Conservation (phyloP, 2,329 filamentous ascomycete species). For the Phialophora macrospora region DNA sequence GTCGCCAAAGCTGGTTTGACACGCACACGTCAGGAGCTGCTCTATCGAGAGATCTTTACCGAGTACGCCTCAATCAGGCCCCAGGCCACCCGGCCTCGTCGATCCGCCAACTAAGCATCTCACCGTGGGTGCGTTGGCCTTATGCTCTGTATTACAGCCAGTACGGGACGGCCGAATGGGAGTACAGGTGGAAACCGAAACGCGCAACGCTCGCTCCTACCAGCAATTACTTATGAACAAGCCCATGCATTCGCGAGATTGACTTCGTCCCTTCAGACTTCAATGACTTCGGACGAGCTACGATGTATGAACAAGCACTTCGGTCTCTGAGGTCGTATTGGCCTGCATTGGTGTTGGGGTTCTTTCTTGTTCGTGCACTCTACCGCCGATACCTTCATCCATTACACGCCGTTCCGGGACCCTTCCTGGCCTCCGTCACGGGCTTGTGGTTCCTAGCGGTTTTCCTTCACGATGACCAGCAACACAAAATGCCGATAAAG, state of each 20-base stretch:
- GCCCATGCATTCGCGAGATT: too few species aligned
- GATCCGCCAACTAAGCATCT: neutral
- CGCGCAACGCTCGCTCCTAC: neutral
- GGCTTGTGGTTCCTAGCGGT: neutral
- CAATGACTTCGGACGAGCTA: neutral
- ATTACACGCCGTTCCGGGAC: neutral
- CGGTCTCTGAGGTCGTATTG: neutral
- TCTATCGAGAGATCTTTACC: neutral
- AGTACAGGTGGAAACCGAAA: neutral
- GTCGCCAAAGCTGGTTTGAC: neutral
- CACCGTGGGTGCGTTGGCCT: neutral
- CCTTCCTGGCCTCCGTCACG: neutral
- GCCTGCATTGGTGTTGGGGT: neutral
- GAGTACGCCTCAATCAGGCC: neutral
- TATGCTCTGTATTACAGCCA: neutral
- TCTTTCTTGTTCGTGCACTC: neutral
- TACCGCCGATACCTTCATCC: conserved; percentile 2
- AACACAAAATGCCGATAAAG: neutral
- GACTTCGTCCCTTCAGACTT: too few species aligned
- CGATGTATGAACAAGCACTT: neutral
- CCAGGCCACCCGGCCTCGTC: neutral
- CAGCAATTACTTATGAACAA: too few species aligned
- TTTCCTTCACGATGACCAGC: neutral
- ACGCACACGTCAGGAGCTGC: neutral
- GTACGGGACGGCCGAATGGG: neutral